Percentiles rank a stretch among this genome's conserved stretches.
These are phyloP conservation scores for Trichoderma sp. DNA, from an alignment of 2,329 filamentous ascomycete species.

Conservation along the genomic window DNA sequence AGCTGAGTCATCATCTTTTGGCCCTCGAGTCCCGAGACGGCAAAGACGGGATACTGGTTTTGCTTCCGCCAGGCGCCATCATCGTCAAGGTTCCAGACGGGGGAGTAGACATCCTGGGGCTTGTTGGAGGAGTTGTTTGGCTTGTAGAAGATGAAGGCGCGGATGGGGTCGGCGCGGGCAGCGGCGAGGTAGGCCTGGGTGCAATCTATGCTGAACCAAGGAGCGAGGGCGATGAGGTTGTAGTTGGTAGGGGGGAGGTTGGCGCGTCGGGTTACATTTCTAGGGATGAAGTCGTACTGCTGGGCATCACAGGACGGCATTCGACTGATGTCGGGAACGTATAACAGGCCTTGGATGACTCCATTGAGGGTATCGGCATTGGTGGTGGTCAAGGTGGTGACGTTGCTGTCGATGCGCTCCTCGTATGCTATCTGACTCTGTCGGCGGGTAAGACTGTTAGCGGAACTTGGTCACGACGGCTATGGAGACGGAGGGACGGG, in stretches of 20 bases:
- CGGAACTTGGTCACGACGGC: neutral
- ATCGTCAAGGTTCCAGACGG: slow-evolving; percentile 68
- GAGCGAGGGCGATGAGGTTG: slow-evolving; percentile 75
- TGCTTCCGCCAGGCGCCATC: slow-evolving; percentile 65
- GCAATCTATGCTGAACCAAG: slow-evolving; percentile 76
- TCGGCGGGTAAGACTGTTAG: slow-evolving; percentile 23
- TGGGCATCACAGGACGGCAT: slow-evolving; percentile 60
- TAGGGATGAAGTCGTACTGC: slow-evolving; percentile 64
- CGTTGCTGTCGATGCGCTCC: slow-evolving; percentile 50
- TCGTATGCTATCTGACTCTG: slow-evolving; percentile 51
- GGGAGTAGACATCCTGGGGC: slow-evolving; percentile 63
- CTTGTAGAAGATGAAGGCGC: slow-evolving; percentile 62
- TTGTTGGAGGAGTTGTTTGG: slow-evolving; percentile 53
- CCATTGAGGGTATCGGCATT: slow-evolving; percentile 57
- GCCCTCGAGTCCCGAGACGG: slow-evolving; percentile 67
- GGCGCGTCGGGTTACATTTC: slow-evolving; percentile 68
- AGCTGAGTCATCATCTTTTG: slow-evolving; percentile 66
- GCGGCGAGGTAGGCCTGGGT: slow-evolving; percentile 67
- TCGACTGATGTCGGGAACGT: slow-evolving; percentile 67
- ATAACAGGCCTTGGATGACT: slow-evolving; percentile 74
- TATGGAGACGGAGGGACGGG: neutral
- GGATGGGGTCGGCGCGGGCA: slow-evolving; percentile 55
- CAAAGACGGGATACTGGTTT: slow-evolving; percentile 80
- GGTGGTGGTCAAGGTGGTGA: slow-evolving; percentile 73
- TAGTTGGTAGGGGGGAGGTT: slow-evolving; percentile 68